These are phyloP conservation scores for Aspergillus sp. DNA, from an alignment of 2,329 filamentous ascomycete genomes.

Conservation along the genomic window DNA sequence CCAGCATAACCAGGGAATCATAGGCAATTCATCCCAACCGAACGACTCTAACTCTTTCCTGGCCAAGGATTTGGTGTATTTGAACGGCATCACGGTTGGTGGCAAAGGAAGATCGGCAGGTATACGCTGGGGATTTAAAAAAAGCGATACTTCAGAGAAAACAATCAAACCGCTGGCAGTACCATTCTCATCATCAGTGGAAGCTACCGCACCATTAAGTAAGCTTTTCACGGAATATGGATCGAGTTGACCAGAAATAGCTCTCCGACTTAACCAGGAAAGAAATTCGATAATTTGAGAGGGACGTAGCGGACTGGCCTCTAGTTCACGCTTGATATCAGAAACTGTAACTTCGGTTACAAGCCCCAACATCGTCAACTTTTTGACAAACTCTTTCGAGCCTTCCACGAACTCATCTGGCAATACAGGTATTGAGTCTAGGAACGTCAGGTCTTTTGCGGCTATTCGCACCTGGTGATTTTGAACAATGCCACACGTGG, in stretches of 20 bases:
- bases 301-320: conserved; percentile 75
- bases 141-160: conserved; percentile 72
- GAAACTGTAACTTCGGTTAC: conserved; percentile 83
- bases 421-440: conserved; percentile 84
- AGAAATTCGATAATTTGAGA: conserved; percentile 80
- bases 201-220: conserved; percentile 67
- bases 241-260: conserved; percentile 71
- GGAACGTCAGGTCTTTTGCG: conserved; percentile 71
- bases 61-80: conserved; percentile 72
- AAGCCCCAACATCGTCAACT: conserved; percentile 79
- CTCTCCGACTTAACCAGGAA: conserved; percentile 75
- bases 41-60: conserved; percentile 71
- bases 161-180: conserved; percentile 71
- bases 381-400: conserved; percentile 71
- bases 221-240: conserved; percentile 64
- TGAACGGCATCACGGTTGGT: conserved; percentile 76
- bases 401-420: conserved; percentile 71
- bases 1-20: conserved; percentile 82
- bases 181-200: conserved; percentile 57
- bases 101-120: conserved; percentile 80
- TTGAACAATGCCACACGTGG: conserved; percentile 81
- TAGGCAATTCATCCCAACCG: conserved; percentile 81
- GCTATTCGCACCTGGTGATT: conserved; percentile 78
- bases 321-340: conserved; percentile 82
- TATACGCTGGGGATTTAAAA: conserved; percentile 74